Conservation (phyloP, 352 stramenopile species). For the Pythium chondricola region DNA sequence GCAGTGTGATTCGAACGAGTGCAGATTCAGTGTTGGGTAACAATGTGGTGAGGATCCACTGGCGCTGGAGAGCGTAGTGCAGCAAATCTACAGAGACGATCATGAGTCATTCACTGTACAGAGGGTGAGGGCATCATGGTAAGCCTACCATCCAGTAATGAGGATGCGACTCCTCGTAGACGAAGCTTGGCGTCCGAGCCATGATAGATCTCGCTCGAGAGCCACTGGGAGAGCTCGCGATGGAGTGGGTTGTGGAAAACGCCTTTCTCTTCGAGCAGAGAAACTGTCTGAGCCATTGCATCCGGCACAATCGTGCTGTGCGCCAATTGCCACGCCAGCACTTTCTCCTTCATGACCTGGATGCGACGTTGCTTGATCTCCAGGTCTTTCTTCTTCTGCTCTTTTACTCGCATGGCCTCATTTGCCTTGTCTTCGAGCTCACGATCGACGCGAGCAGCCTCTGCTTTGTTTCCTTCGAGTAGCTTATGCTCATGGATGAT, state of each 20-base stretch:
- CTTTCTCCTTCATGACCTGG: constrained; percentile 42
- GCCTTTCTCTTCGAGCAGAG: constrained; percentile 31
- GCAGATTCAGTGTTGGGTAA: constrained; percentile 37
- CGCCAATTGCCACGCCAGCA: constrained; percentile 55
- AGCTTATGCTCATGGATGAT: constrained; percentile 33
- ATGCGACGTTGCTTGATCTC: constrained; percentile 30
- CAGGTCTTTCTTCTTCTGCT: constrained; percentile 38
- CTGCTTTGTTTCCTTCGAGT: constrained; percentile 37
- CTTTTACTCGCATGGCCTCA: constrained; percentile 39
- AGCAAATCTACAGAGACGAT: constrained; percentile 35
- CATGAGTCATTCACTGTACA: constrained; percentile 1
- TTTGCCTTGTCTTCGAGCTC: constrained; percentile 53
- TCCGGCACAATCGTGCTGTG: constrained; percentile 33
- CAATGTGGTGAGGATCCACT: constrained; percentile 39
- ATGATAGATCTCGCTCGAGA: constrained; percentile 33
- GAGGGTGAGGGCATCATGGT: too few species aligned
- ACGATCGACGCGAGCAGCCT: constrained; percentile 30
- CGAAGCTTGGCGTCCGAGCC: constrained; percentile 35
- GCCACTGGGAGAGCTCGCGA: constrained; percentile 39
- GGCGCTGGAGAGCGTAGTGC: constrained; percentile 29
- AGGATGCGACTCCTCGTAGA: constrained; percentile 24
- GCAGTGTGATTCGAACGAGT: constrained; percentile 41
- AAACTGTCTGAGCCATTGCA: constrained; percentile 24
- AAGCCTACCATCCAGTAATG: constrained; percentile 40
- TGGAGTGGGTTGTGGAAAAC: constrained; percentile 68